Evolutionary conservation across 2,329 filamentous ascomycete species (phyloP), one percentile per base, ranked within the genome.

Genomic region (Ophiostoma piceae): DNA sequence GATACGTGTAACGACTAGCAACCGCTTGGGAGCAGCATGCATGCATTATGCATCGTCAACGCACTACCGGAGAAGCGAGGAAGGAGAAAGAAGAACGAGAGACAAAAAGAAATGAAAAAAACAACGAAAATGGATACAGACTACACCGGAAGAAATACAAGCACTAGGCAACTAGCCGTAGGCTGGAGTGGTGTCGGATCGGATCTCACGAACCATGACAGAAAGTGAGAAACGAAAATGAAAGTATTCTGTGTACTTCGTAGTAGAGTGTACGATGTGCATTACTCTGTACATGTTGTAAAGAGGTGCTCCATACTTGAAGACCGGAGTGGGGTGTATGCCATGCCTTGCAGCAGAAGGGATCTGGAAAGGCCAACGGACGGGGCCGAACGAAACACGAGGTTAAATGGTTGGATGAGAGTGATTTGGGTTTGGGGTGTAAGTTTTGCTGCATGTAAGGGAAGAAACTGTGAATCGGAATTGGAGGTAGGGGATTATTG

Each of bases 361-460:
- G 57, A 51, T 29, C 14, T 35, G 47, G 69, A 57, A 67, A 37
- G 54, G 62, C 72, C 73, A 84, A 84, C 82, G 77, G 77, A 73
- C 79, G 75, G 68, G 73, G 75, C 75, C 74, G 75, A 77, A 79
- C 74, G 76, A 70, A 75, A 79, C 80, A 84, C 83, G 75, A 74
- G 72, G 75, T 60, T 3, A 39, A 71, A 71, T 72, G 73, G 71
- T 74, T 74, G 73, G 73, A 54, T 67, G 69, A 71, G 68, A 73
- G 67, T 19, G 62, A 54, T 12, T 19, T 9, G 22, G n/a, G 9
- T 57, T 57, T 22, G 22, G 51, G 22, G 51, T 47, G 5, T 47
- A 47, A 62, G 26, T 29, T 29, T 16, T 62, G 57, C 22, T 35
- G 57, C 14, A 8, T 32, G 57, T 16, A 32, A 32, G 26, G 2